A percentile compares a stretch with the other conserved stretches of the same genome.
Conservation (phyloP, 2,329 filamentous ascomycete species). For the Geoglossum cookeanum region DNA sequence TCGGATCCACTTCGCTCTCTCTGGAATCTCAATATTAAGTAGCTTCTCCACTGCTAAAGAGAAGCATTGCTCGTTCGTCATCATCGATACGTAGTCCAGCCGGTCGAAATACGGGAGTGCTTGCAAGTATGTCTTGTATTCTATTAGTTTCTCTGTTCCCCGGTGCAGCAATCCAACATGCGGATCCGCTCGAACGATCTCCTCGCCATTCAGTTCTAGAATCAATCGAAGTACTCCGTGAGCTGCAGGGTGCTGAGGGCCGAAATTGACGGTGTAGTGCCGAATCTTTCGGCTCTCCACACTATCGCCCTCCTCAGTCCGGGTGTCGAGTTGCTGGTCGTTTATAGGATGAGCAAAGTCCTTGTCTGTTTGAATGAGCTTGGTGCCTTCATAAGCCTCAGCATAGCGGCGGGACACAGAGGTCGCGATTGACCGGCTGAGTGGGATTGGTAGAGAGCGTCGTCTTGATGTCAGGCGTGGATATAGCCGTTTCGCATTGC, state of each 20-base stretch:
- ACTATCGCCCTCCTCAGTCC: conserved; percentile 25
- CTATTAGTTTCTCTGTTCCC: conserved; percentile 97
- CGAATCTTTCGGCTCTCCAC: conserved; percentile 65
- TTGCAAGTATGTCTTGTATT: conserved; percentile 99
- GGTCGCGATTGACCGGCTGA: conserved; percentile 46
- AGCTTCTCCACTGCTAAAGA: conserved; percentile 93
- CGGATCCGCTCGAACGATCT: conserved; percentile 89
- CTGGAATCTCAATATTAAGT: conserved; percentile 87
- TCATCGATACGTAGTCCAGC: conserved; percentile 98
- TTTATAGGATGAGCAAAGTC: conserved; percentile 36
- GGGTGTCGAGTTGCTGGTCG: conserved; percentile 24
- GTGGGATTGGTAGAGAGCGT: conserved; percentile 20
- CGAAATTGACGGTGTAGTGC: conserved; percentile 99
- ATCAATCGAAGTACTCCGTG: conserved; percentile 97
- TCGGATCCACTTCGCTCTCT: conserved; percentile 90
- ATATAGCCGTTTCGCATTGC: conserved; percentile 48
- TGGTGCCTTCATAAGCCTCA: conserved; percentile 37
- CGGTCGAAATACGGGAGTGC: conserved; percentile 97
- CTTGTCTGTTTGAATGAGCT: conserved; percentile 44
- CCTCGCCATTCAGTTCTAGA: conserved; percentile 91
- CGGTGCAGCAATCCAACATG: conserved; percentile 93
- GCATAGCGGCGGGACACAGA: conserved; percentile 44
- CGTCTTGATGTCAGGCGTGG: conserved; percentile 28
- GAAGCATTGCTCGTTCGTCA: conserved; percentile 99
- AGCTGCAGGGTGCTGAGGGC: conserved; percentile 92